Evolutionary conservation across 352 stramenopile genomes (phyloP).

Genomic region (Salisapilia sapeloensis): DNA sequence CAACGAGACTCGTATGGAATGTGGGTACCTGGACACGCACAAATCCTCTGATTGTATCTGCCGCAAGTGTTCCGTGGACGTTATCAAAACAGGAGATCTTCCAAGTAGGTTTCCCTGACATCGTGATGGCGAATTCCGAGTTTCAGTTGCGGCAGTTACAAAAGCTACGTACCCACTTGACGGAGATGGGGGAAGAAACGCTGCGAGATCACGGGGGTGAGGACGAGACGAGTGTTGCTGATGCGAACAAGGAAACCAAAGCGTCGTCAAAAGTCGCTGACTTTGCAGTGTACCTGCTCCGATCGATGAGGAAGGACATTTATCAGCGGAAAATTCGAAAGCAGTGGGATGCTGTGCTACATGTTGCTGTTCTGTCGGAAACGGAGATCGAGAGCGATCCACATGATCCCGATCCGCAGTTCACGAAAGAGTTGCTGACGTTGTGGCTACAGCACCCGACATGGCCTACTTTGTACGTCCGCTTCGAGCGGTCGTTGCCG

Average conservation of each 20-base stretch:
- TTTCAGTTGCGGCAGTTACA: slow-evolving; percentile 37
- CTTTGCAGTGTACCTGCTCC: slow-evolving; percentile 40
- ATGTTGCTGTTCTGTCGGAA: slow-evolving; percentile 33
- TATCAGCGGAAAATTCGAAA: slow-evolving; percentile 43
- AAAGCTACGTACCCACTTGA: slow-evolving; percentile 22
- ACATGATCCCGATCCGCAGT: slow-evolving; percentile 37
- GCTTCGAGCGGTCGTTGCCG: slow-evolving; percentile 24
- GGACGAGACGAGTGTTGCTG: slow-evolving; percentile 2
- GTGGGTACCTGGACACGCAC: slow-evolving; percentile 6
- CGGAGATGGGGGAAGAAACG: slow-evolving; percentile 31
- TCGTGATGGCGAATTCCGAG: slow-evolving; percentile 47
- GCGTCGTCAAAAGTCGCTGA: slow-evolving; percentile 15
- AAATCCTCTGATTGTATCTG: slow-evolving; percentile 1
- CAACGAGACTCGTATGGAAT: slow-evolving; percentile 23
- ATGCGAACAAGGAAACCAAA: slow-evolving; percentile 2
- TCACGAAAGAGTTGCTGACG: slow-evolving; percentile 37
- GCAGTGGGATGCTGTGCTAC: slow-evolving; percentile 52
- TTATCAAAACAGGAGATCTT: slow-evolving; percentile 10
- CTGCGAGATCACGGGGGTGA: slow-evolving; percentile 12
- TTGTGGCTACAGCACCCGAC: slow-evolving; percentile 35
- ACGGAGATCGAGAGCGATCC: too few relatives aligned
- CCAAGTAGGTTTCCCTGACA: slow-evolving; percentile 21
- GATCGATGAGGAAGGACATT: slow-evolving; percentile 37
- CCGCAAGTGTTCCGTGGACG: slow-evolving; percentile 15
- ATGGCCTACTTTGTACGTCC: slow-evolving; percentile 45